Evolutionary conservation across 2,329 filamentous ascomycete genomes (phyloP).

Genomic region (Ophiostoma novo-ulmi): DNA sequence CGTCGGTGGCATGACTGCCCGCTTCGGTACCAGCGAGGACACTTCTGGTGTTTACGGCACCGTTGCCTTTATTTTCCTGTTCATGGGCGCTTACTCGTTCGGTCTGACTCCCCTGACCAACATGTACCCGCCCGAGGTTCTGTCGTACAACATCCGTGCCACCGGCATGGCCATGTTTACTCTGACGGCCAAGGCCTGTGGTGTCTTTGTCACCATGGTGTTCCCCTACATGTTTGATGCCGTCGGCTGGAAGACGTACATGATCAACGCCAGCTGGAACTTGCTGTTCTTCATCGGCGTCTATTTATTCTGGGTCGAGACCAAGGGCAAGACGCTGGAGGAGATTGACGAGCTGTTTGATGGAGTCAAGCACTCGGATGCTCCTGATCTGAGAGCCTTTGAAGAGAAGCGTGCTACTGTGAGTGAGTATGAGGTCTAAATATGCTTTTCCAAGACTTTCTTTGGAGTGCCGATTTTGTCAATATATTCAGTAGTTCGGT

Average conservation of each 20-base stretch:
- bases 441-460: not conserved
- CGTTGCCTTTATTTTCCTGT: slow-evolving; percentile 31
- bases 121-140: slow-evolving; percentile 28
- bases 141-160: slow-evolving; percentile 28
- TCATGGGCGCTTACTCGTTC: slow-evolving; percentile 29
- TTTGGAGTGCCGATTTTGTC: not conserved
- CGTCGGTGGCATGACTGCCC: slow-evolving; percentile 42
- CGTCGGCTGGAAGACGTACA: slow-evolving; percentile 27
- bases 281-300: slow-evolving; percentile 28
- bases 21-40: slow-evolving; percentile 25
- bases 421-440: slow-evolving; percentile 16
- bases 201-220: slow-evolving; percentile 29
- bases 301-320: slow-evolving; percentile 29
- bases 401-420: slow-evolving; percentile 14
- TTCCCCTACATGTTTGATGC: slow-evolving; percentile 29
- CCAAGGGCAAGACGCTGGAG: slow-evolving; percentile 37
- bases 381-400: slow-evolving; percentile 22
- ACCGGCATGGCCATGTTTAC: slow-evolving; percentile 28
- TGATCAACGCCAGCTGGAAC: slow-evolving; percentile 30
- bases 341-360: slow-evolving; percentile 21
- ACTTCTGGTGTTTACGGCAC: slow-evolving; percentile 27
- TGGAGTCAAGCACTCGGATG: slow-evolving; percentile 32
- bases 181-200: slow-evolving; percentile 27
- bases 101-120: slow-evolving; percentile 28
- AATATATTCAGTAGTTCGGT: not conserved